Percentiles rank a stretch among this genome's conserved stretches.
Evolutionary conservation across 2,329 filamentous ascomycete species (phyloP).

Genomic region (Trichocomaceae sp.): DNA sequence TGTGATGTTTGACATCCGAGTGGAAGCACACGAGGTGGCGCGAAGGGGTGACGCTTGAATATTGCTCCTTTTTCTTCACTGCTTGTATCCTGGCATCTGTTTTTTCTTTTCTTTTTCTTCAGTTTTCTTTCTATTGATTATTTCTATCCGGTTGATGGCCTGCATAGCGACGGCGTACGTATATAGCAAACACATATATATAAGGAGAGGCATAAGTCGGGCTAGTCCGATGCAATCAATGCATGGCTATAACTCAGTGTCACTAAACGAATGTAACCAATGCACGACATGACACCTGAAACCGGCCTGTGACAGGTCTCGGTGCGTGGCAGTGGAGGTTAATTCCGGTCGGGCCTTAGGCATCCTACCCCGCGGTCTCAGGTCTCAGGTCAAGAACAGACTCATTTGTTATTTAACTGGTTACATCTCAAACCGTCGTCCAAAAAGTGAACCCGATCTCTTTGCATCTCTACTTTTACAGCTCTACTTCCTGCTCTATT

Average conservation of each 20-base stretch:
- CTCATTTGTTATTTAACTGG: background rate
- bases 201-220: background rate
- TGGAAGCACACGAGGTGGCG: conserved; percentile 65
- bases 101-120: background rate
- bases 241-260: too few species aligned
- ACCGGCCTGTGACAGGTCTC: background rate
- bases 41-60: conserved; percentile 35
- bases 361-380: background rate
- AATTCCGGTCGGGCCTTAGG: background rate
- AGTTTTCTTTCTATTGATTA: background rate
- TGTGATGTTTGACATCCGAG: conserved; percentile 70
- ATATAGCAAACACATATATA: background rate
- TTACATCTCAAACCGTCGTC: background rate
- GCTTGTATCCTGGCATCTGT: background rate
- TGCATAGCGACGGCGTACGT: conserved; percentile 13
- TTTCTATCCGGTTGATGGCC: background rate
- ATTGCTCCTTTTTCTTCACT: background rate
- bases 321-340: background rate
- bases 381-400: background rate
- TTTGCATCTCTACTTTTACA: background rate
- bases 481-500: background rate
- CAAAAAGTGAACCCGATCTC: background rate
- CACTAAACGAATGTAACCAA: background rate
- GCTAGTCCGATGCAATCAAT: background rate
- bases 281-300: background rate